These are phyloP conservation scores for Heimioporus sp. DNA, from an alignment of 768 basidiomycete species.

Conservation along the genomic window DNA sequence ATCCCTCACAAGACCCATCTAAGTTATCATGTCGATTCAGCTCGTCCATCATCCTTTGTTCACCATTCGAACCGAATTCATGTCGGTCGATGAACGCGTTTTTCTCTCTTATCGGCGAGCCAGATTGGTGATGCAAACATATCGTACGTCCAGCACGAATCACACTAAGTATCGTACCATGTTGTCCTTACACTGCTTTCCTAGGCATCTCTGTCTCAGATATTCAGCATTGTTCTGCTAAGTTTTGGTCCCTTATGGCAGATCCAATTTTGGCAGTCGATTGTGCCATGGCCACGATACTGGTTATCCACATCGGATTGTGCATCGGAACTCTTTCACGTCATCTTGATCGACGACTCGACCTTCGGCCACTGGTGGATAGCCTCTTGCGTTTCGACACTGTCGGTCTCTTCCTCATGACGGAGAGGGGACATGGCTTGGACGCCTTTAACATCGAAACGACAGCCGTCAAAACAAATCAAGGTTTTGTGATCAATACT, in stretches of 20 bases:
- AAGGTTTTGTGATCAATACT: slow-evolving; percentile 55
- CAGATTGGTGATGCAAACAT: slow-evolving; percentile 46
- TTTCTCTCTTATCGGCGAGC: slow-evolving; percentile 51
- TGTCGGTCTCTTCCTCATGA: slow-evolving; percentile 51
- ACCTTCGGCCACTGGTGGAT: slow-evolving; percentile 47
- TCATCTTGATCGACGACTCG: slow-evolving; percentile 47
- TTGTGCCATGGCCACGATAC: slow-evolving; percentile 51
- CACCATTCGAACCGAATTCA: slow-evolving; percentile 40
- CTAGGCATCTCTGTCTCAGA: slow-evolving; percentile 40
- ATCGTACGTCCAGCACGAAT: slow-evolving; percentile 34
- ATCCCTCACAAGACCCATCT: too few relatives aligned
- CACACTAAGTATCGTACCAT: neutral
- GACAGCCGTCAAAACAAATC: slow-evolving; percentile 48
- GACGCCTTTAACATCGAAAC: slow-evolving; percentile 63
- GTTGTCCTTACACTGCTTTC: neutral
- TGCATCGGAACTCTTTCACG: slow-evolving; percentile 54
- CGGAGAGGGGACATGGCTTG: slow-evolving; percentile 59
- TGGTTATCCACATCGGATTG: slow-evolving; percentile 51
- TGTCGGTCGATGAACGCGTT: slow-evolving; percentile 45
- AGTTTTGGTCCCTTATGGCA: slow-evolving; percentile 52
- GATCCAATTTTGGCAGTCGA: slow-evolving; percentile 53
- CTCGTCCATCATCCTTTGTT: slow-evolving; percentile 44
- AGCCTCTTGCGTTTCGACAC: slow-evolving; percentile 52
- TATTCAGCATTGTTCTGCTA: slow-evolving; percentile 46
- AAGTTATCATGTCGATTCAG: slow-evolving; percentile 4